A percentile compares a stretch with the other conserved stretches of the same genome.
These are phyloP conservation scores for Penicillium paradoxum DNA, from an alignment of 495 filamentous ascomycete genomes.

Conservation along the genomic window DNA sequence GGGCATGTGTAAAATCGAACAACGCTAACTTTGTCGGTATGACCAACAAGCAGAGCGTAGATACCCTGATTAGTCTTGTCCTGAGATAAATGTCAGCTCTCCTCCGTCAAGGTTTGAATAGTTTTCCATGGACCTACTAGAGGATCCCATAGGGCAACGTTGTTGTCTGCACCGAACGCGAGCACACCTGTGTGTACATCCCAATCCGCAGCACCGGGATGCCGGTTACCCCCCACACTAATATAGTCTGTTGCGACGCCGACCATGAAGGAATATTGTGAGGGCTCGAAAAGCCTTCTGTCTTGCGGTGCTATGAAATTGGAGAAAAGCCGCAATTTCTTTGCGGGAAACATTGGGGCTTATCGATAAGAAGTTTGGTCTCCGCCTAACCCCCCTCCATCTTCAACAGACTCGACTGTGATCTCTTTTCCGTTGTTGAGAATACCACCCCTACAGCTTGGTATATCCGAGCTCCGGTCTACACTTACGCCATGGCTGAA, in stretches of 20 bases:
- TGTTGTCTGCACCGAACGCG: constrained; percentile 84
- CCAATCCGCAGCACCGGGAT: constrained; percentile 90
- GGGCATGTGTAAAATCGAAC: constrained; percentile 68
- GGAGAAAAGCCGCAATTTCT: constrained; percentile 22
- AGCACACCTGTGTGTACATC: constrained; percentile 62
- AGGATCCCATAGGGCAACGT: constrained; percentile 86
- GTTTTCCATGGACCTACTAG: constrained; percentile 50
- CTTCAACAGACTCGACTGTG: neutral
- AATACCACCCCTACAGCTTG: no score
- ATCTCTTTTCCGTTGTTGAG: neutral
- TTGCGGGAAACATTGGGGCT: constrained; percentile 24
- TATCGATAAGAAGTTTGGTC: constrained; percentile 41
- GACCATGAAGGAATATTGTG: constrained; percentile 33
- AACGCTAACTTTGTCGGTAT: constrained; percentile 75
- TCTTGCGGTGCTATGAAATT: constrained; percentile 5
- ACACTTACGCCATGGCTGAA: constrained; percentile 7
- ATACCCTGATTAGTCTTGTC: constrained; percentile 54
- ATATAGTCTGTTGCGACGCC: constrained; percentile 57
- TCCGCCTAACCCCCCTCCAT: constrained; percentile 20
- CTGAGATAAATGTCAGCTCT: constrained; percentile 27
- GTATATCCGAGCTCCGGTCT: no score
- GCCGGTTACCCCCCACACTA: constrained; percentile 82
- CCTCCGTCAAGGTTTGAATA: neutral
- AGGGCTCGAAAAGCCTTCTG: neutral
- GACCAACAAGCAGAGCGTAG: constrained; percentile 66